phyloP scores from a whole-genome alignment of 306 rosid genomes.

The Fagus crenata region DNA sequence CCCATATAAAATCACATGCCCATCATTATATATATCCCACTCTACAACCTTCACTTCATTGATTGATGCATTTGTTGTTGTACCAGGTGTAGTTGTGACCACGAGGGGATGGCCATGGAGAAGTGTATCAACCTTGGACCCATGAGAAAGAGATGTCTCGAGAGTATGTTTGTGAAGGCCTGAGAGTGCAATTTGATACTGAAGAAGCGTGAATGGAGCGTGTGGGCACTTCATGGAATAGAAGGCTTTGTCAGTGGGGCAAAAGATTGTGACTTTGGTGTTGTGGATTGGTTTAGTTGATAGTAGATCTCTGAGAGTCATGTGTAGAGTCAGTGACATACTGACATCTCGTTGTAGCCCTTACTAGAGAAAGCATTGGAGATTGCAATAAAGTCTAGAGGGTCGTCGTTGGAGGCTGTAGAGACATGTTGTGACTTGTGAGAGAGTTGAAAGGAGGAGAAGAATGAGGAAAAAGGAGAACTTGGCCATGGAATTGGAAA shows the following conservation, averaged over 20 bases:
- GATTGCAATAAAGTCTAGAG: no score
- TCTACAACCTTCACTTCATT: background rate
- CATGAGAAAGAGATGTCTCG: background rate
- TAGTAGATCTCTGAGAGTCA: no score
- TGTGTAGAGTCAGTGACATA: no score
- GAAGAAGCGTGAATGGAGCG: background rate
- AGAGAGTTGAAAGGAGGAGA: no score
- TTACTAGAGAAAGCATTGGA: no score
- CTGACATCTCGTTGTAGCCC: no score
- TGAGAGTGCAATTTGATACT: background rate
- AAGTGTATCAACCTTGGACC: slow-evolving; percentile 19
- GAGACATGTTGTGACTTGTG: no score
- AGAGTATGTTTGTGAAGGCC: background rate
- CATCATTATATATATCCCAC: slow-evolving; percentile 8
- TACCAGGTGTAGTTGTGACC: background rate
- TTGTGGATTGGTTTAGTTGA: background rate
- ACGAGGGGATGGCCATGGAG: slow-evolving; percentile 6
- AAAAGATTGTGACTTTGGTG: slow-evolving; percentile 8
- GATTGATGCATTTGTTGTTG: background rate
- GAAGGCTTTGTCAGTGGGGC: slow-evolving; percentile 9
- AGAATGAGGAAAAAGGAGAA: no score
- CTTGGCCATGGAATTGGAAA: no score
- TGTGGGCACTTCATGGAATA: slow-evolving; percentile 11
- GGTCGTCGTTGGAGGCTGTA: no score
- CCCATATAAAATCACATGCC: background rate